Evolutionary conservation across 2,329 filamentous ascomycete species (phyloP), one percentile per base, ranked within the genome.

Genomic region (Dactylellina drechsleri): DNA sequence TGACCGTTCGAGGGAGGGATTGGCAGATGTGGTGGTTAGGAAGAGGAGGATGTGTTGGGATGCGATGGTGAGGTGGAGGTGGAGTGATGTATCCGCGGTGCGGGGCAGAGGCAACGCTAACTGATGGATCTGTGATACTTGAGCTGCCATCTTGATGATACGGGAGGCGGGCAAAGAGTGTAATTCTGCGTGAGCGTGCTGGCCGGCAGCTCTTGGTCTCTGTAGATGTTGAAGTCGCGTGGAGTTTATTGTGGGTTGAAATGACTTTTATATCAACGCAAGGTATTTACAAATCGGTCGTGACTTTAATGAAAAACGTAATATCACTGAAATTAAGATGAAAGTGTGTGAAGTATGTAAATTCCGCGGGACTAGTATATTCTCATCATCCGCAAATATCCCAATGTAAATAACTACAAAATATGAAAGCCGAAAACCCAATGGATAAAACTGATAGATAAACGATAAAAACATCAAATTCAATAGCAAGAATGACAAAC

Each of bases 21-120:
- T 87, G 66, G 84, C 83, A 26, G 85, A 81, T 2, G 86, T 84
- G 0, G 88, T 90, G 0, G 88, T 87, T 53, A 90, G 82, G 79
- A 88, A 88, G n/a, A 90, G 81, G 64, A 88, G 81, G 66, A 89
- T 82, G 31, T 85, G 86, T 78, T 87, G 89, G 45, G 85, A 82
- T 73, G 86, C 86, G 66, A 86, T 84, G 15, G 86, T 87, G 57
- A 91, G 81, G 50, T 87, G 87, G 41, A 89, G 80, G 80, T 89
- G 87, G 75, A 91, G 85, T 77, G 85, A 86, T 6, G 88, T 87
- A 78, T 89, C 87, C 16, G 87, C 81, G 0, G 88, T 85, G 74
- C 84, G 85, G 10, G 89, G 88, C 20, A 91, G 83, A 4, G 87
- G 86, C 23, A 90, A 83, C 0, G 88, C 88, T 10, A 90, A 81